Evolutionary conservation across 805 yeast genomes (phyloP), one percentile per base, ranked within the genome.

Genomic region (Cyberlindnera lachancei): DNA sequence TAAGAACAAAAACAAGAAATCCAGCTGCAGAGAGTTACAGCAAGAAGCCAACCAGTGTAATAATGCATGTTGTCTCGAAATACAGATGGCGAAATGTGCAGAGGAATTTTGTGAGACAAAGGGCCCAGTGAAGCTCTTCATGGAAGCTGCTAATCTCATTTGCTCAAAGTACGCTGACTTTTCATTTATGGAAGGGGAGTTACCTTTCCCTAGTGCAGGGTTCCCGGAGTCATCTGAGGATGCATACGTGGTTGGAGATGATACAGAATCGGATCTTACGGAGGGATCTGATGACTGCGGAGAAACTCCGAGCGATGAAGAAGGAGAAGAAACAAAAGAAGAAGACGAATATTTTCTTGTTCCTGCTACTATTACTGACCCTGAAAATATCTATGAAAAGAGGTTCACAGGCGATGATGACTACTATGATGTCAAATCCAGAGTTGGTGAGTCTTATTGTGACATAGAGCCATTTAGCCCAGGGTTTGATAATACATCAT

Each of bases 161-260:
- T 49, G 54, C 23, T 24, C 44, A 6, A 34, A 40, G 14, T 47
- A 47, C 34, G 45, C 53, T 7, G 41, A 35, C 67, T 12, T 37
- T 1, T 29, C 37, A 23, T 32, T 43, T 4, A 37, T 34, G 21
- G 29, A 38, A 21, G 52, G 49, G 2, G 8, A 3, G 6, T 27
- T 34, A 19, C 41, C 44, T 7, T 40, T 30, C 28, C 40, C 40
- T 3, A 37, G 32, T 4, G 35, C 27, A 9, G 29, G 24, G 10
- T 20, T 27, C 9, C 24, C 30, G n/a, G 21, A 19, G 10, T 19
- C 10, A 7, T 10, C 21, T 7, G 21, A 10, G 10, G 21, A 19
- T 19, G 10, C 21, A 7, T 7, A 19, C 21, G 10, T 8, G 7
- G 10, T 8, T 7, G 7, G 10, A 7, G 21, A 19, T 10, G 21